Base-by-base conservation (phyloP, 371 early-diverging fungal species). In the Syncephalastrum contaminatum region DNA sequence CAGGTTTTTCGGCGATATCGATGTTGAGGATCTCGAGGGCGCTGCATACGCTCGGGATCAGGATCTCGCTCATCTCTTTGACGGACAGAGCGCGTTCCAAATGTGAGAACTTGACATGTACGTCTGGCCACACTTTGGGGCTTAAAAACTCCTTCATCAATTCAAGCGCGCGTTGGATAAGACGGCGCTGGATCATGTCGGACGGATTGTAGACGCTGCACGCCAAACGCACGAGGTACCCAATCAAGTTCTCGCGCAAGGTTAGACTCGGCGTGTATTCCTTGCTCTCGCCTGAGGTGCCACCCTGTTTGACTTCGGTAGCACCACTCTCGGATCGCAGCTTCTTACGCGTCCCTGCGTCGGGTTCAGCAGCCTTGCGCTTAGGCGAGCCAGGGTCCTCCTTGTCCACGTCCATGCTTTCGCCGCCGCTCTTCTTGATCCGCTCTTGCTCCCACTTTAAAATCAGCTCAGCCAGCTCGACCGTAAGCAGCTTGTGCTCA, bases 391-490 rank as follows among this genome's bases (percentile, higher is more conserved):
- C 39, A 4, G 60, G 39, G 45, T 42, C 12, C 19, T 43, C 56
- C 22, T 41, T 25, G 36, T 65, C 50, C 21, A 61, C 69, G 52
- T 59, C 54, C 53, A 30, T 30, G 36, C 36, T 50, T 54, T 62
- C 40, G 64, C 27, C 3, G 57, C 19, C 24, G 21, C 43, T 21
- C 22, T 57, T 51, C 12, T 51, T 54, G 10, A 84, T 59, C 8
- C 87, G 81, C 20, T 69, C 77, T 22, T 73, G 74, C 51, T 97
- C 94, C 99, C 99, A 98, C 48, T 83, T 83, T 21, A 94, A 65
- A 39, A 98, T 85, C 51, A 97, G 72, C 21, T 94, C 94, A 10
- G 90, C 84, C n/a, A 98, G 75, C 53, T 97, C 97, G 14, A 96
- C 82, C 0, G 97, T 90, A 48, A 98, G 66, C 1, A 86, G 60